Evolutionary conservation across 1,139 yeast genomes (phyloP).

Genomic region (Pichia sp.): DNA sequence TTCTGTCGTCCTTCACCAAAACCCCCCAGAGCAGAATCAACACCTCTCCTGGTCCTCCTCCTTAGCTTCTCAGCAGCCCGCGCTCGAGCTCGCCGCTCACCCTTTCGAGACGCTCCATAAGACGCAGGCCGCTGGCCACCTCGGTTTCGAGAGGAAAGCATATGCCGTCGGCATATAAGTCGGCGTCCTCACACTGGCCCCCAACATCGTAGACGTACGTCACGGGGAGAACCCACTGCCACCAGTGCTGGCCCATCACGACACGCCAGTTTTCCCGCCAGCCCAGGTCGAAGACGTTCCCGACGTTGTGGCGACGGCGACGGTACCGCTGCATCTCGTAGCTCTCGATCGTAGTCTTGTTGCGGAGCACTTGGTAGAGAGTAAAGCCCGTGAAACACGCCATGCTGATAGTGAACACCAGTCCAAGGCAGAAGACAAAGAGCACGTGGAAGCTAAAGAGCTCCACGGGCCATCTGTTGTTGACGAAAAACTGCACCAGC

Average conservation of each 20-base stretch:
- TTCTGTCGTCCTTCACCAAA: neutral
- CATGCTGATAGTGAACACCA: constrained; percentile 63
- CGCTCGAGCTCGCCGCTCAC: constrained; percentile 3
- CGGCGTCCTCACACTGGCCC: constrained; percentile 3
- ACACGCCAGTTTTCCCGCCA: constrained; percentile 52
- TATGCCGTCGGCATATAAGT: constrained; percentile 19
- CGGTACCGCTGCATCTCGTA: constrained; percentile 58
- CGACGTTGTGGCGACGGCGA: constrained; percentile 29
- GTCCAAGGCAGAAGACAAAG: constrained; percentile 52
- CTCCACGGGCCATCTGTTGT: constrained; percentile 25
- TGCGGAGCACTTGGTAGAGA: constrained; percentile 53
- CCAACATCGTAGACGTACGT: constrained; percentile 6
- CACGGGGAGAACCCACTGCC: constrained; percentile 73
- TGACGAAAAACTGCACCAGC: constrained; percentile 48
- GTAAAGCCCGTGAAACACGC: constrained; percentile 56
- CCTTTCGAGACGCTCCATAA: constrained; percentile 4
- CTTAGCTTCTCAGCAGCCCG: neutral
- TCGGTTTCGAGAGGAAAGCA: constrained; percentile 12
- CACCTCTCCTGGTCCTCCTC: neutral
- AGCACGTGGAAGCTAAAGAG: constrained; percentile 59
- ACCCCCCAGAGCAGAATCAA: too few species aligned
- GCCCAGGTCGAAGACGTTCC: constrained; percentile 75
- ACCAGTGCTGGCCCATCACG: constrained; percentile 66
- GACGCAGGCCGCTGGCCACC: constrained; percentile 1
- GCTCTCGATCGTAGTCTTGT: constrained; percentile 79